These are phyloP conservation scores for Nepenthes alata DNA, from an alignment of 179 eudicot species.

Conservation along the genomic window DNA sequence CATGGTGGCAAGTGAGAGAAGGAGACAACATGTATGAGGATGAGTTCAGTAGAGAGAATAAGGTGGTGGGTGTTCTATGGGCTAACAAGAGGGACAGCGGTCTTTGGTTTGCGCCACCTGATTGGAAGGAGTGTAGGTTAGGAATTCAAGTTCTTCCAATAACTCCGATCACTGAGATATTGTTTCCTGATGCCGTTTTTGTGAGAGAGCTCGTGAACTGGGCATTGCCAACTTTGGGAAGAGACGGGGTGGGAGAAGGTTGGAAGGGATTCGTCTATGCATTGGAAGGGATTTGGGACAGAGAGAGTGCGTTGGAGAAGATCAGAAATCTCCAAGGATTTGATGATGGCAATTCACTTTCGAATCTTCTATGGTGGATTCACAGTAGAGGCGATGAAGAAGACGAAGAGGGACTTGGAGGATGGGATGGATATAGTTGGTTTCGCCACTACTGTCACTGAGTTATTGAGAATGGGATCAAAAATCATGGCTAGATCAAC, in stretches of 20 bases:
- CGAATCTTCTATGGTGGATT: slow-evolving; percentile 88
- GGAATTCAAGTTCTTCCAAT: slow-evolving; percentile 79
- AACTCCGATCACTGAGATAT: slow-evolving; percentile 51
- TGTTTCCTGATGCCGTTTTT: slow-evolving; percentile 49
- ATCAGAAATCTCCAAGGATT: slow-evolving; percentile 48
- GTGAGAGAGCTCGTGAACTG: slow-evolving; percentile 62
- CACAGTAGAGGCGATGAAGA: slow-evolving; percentile 53
- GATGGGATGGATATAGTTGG: slow-evolving; percentile 34
- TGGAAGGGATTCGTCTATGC: slow-evolving; percentile 87
- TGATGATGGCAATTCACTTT: slow-evolving; percentile 79
- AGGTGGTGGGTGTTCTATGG: slow-evolving; percentile 67
- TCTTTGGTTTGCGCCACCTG: slow-evolving; percentile 86
- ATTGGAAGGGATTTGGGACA: slow-evolving; percentile 60
- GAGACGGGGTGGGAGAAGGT: slow-evolving; percentile 80
- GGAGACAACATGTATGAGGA: slow-evolving; percentile 49
- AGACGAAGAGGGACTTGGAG: slow-evolving; percentile 11
- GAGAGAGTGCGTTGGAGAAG: slow-evolving; percentile 36
- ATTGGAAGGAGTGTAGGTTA: slow-evolving; percentile 64
- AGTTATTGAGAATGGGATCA: slow-evolving; percentile 1
- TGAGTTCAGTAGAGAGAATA: slow-evolving; percentile 46
- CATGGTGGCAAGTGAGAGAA: slow-evolving; percentile 83
- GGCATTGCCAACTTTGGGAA: slow-evolving; percentile 54
- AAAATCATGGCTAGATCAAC: neutral
- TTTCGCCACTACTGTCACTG: slow-evolving; percentile 46
- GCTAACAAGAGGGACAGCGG: slow-evolving; percentile 70